Evolutionary conservation across 2,329 filamentous ascomycete species (phyloP).

Genomic region (Sporothrix humicola): DNA sequence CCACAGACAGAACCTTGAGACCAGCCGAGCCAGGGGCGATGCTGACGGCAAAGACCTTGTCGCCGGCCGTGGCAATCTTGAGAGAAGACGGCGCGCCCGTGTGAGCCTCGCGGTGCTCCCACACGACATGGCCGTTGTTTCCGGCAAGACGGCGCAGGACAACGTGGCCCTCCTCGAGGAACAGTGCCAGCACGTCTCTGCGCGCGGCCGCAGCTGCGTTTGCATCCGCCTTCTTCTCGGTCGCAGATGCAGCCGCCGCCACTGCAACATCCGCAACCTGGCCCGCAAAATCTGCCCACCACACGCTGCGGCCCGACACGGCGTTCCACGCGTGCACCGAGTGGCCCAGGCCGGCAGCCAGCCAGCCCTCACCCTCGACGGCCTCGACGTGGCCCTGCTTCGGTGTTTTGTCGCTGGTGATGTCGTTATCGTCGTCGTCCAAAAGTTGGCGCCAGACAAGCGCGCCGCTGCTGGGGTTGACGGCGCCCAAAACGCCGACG

Average conservation of each 20-base stretch:
- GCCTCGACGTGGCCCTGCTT: conserved; percentile 65
- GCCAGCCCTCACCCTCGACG: conserved; percentile 77
- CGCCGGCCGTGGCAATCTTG: conserved; percentile 71
- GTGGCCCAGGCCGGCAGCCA: conserved; percentile 74
- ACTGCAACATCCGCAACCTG: conserved; percentile 74
- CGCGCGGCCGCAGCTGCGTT: conserved; percentile 55
- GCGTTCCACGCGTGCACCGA: conserved; percentile 83
- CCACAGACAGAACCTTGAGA: conserved; percentile 75
- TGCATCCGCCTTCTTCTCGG: conserved; percentile 55
- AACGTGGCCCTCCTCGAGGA: conserved; percentile 49
- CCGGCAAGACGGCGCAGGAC: conserved; percentile 74
- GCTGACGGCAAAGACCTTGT: conserved; percentile 77
- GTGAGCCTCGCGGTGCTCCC: conserved; percentile 70
- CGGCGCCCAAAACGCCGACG: conserved; percentile 78
- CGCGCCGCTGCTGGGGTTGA: conserved; percentile 84
- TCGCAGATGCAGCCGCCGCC: conserved; percentile 47
- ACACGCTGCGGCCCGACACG: conserved; percentile 76
- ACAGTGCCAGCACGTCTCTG: conserved; percentile 33
- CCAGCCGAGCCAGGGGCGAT: conserved; percentile 68
- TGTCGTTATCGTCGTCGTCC: conserved; percentile 51
- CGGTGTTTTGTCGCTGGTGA: conserved; percentile 36
- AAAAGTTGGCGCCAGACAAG: conserved; percentile 86
- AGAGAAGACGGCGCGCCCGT: conserved; percentile 70
- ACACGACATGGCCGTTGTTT: conserved; percentile 72
- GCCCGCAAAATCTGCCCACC: conserved; percentile 69